phyloP scores from a whole-genome alignment of 2,329 filamentous ascomycete genomes.

The Albophoma yamanashiensis region DNA sequence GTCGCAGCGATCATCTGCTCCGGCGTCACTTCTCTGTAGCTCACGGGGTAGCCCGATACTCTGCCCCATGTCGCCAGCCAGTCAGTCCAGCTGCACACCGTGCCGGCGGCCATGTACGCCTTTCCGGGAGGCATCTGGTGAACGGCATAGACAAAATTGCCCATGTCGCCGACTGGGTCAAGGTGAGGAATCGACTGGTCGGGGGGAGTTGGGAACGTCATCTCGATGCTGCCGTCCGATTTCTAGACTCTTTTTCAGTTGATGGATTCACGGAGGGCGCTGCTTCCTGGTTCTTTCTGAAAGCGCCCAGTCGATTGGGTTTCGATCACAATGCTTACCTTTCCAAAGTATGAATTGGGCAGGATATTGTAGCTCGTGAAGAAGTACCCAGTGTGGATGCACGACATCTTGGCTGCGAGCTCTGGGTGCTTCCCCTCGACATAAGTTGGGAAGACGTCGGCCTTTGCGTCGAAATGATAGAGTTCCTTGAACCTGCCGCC shows the following conservation, averaged over 20 bases:
- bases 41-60: constrained; percentile 19
- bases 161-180: constrained; percentile 33
- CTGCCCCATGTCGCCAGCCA: constrained; percentile 31
- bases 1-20: constrained; percentile 28
- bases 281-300: background rate
- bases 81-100: constrained; percentile 33
- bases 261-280: background rate
- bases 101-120: constrained; percentile 36
- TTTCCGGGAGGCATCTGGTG: constrained; percentile 37
- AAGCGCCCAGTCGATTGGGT: background rate
- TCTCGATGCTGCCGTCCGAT: constrained; percentile 31
- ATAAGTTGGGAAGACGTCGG: constrained; percentile 36
- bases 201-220: constrained; percentile 33
- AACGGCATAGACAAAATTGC: constrained; percentile 36
- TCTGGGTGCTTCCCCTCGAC: constrained; percentile 29
- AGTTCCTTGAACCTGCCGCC: constrained; percentile 32
- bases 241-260: constrained; percentile 11
- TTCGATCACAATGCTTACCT: constrained; percentile 20
- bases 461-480: constrained; percentile 44
- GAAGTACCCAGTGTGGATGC: constrained; percentile 39
- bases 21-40: constrained; percentile 27
- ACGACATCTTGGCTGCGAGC: constrained; percentile 38
- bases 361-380: constrained; percentile 35
- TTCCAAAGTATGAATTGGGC: constrained; percentile 33
- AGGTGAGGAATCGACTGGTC: constrained; percentile 30